These are phyloP conservation scores for Neonectria neomacrospora DNA, from an alignment of 2,329 filamentous ascomycete genomes.

Conservation along the genomic window DNA sequence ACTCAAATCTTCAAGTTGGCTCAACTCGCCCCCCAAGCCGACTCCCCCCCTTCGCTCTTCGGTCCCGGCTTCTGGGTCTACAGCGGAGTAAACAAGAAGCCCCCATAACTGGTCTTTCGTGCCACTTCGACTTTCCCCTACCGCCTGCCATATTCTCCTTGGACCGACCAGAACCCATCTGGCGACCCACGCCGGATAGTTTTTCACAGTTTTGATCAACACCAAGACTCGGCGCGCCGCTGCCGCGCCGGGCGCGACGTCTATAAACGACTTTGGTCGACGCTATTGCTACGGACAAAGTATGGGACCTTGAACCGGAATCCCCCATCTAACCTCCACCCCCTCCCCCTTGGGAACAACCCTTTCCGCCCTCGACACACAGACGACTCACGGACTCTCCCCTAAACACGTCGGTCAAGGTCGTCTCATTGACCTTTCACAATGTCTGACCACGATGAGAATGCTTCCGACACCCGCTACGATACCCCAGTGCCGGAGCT, in stretches of 20 bases:
- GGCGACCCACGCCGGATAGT: conserved; percentile 39
- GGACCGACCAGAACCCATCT: conserved; percentile 27
- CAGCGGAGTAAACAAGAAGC: conserved; percentile 95
- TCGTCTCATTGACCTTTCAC: conserved; percentile 43
- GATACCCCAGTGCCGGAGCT: conserved; percentile 81
- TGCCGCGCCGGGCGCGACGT: conserved; percentile 51
- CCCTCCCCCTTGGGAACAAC: conserved; percentile 26
- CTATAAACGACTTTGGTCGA: conserved; percentile 36
- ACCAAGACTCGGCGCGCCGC: conserved; percentile 50
- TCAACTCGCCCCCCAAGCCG: conserved; percentile 77
- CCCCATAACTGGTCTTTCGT: conserved; percentile 79
- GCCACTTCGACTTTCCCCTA: conserved; percentile 20
- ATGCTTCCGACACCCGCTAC: conserved; percentile 70
- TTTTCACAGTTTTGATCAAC: conserved; percentile 46
- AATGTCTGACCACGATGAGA: conserved; percentile 76
- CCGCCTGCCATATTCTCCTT: conserved; percentile 17
- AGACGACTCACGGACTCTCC: conserved; percentile 19
- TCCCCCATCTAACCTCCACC: conserved; percentile 34
- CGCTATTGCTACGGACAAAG: conserved; percentile 36
- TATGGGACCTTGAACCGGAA: conserved; percentile 49
- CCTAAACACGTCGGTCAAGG: conserved; percentile 15
- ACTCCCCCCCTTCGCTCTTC: conserved; percentile 86
- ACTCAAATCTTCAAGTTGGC: conserved; percentile 87
- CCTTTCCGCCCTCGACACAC: conserved; percentile 24
- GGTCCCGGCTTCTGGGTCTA: conserved; percentile 95